Base-by-base conservation (phyloP, 1,284 basidiomycete species). In the Tetrapyrgos nigripes region DNA sequence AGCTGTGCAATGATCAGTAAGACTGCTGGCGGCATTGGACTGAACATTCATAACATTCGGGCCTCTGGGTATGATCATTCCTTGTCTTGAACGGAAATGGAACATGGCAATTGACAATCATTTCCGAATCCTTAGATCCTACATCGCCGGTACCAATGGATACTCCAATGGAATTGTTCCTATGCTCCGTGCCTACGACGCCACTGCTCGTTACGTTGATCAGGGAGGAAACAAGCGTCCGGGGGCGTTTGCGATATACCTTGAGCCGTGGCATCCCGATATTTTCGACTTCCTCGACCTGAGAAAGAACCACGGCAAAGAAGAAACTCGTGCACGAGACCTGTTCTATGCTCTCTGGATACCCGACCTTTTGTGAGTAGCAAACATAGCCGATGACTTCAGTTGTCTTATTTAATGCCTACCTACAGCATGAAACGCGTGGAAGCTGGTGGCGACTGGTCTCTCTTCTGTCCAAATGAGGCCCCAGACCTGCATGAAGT, bases 261-360 rank as follows among this genome's bases (percentile, higher is more conserved):
- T 98, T 64, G 96, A 98, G 78, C 96, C 96, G 8, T 98, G 96
- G 96, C 97, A 99, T 75, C 87, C 94, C 33, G 97, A 99, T 74
- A 79, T 99, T 68, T 98, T 98, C 68, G 97, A 98, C 66, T 98
- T 99, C 84, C 84, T 99, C 65, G 97, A 99, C 75, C 84, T 99
- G 48, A 87, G 97, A 70, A 99, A 99, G 86, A 99, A 99, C 76
- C 97, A 99, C 70, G 97, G 97, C 59, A 99, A 99, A 77, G 97
- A 99, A 77, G 97, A 99, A 78, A 89, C 91, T 55, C 93, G 97
- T 65, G 97, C 97, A 28, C 90, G 97, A 55, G 97, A 99, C 75
- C 82, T 99, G 24, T 99, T 99, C 84, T 98, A 98, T 74, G 97
- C 97, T 1, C 88, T 99, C 46, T 99, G 97, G 97, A 92, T 98